Base-by-base conservation (phyloP, 331 rosid genomes). In the Quercus lobata region DNA sequence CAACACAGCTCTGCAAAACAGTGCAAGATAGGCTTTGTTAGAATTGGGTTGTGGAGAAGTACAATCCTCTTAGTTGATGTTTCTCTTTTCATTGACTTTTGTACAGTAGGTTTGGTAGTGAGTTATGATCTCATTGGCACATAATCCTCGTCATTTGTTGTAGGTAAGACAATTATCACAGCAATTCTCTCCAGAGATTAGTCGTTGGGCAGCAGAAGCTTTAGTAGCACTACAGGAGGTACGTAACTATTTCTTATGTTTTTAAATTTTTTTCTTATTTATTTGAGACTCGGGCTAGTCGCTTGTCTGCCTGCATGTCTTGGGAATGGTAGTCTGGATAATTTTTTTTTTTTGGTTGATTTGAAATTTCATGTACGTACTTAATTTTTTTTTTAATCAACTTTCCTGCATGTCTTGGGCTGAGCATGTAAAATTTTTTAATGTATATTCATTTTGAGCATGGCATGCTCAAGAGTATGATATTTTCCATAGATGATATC, bases 81-180 rank as follows among this genome's bases (percentile, higher is more conserved):
- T 21, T 3, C 34, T 46, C 21, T 7, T 49, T 62, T 35, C 37
- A 19, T 49, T 22, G 15, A 18, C 30, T 21, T 44, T 30, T 16
- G 10, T 37, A 65, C 49, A 66, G 16, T 56, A 34, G 21, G 6
- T 61, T 34, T 60, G 37, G 32, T 32, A 25, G 53, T 16, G 41
- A 53, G 57, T n/a, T 18, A 34, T 35, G 52, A 70, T 73, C 5
- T n/a, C 34, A 12, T 29, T 9, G 25, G 10, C 21, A 18, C 55
- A 57, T 32, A 25, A 35, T 75, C 52, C 69, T 41, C 27, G 70
- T 72, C 14, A 2, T 55, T 55, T 44, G 11, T 60, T 80, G 32
- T 24, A 85, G 88, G 88, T 81, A 35, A 68, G 11, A 68, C 72
- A 68, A n/a, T 7, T 68, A 34, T 34, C 16, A 25, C 9, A 8